Evolutionary conservation across 176 grass and related monocot genomes (phyloP).

Genomic region (Juncus effusus): DNA sequence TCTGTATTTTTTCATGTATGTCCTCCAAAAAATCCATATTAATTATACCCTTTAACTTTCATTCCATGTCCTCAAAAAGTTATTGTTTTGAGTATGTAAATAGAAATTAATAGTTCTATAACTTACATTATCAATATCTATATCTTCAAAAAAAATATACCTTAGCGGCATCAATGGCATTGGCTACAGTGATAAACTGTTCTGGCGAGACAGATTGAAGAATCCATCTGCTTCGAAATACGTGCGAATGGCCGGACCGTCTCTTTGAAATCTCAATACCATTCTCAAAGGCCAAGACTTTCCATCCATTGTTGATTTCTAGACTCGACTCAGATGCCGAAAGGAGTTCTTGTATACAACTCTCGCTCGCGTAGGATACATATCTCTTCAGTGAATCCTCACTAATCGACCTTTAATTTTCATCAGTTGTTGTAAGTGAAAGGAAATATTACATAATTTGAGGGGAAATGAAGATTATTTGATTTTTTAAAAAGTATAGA

Average conservation of each 20-base stretch:
- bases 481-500: neutral
- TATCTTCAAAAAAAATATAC: slow-evolving; percentile 22
- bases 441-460: neutral
- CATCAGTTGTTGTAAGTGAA: slow-evolving; percentile 1
- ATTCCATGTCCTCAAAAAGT: too few species aligned
- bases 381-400: slow-evolving; percentile 88
- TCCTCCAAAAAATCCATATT: too few species aligned
- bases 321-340: slow-evolving; percentile 68
- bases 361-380: slow-evolving; percentile 87
- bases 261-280: slow-evolving; percentile 91
- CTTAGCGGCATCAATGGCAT: slow-evolving; percentile 93
- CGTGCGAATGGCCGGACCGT: slow-evolving; percentile 45
- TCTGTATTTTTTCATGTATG: too few species aligned
- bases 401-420: slow-evolving; percentile 64
- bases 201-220: slow-evolving; percentile 68
- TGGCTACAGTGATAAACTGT: slow-evolving; percentile 89
- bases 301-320: slow-evolving; percentile 51
- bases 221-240: slow-evolving; percentile 83
- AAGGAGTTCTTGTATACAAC: slow-evolving; percentile 96
- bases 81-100: too few species aligned
- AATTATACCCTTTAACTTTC: too few species aligned
- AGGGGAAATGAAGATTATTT: neutral
- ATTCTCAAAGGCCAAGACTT: slow-evolving; percentile 70
- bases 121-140: neutral
- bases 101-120: too few species aligned